phyloP scores from a whole-genome alignment of 495 filamentous ascomycete species.

The Podospora tetraspora region DNA sequence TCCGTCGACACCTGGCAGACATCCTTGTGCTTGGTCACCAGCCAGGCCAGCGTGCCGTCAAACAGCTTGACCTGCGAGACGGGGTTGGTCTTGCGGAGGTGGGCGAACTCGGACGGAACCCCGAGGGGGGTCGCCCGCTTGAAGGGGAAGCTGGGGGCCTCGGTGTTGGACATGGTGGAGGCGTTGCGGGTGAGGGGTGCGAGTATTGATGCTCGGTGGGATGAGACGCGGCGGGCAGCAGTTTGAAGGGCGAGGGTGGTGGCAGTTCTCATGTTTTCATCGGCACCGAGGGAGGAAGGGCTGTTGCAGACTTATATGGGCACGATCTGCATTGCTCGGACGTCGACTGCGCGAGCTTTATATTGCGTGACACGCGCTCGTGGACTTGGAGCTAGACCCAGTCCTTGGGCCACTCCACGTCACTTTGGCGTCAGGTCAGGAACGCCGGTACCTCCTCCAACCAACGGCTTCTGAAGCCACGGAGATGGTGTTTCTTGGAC shows the following conservation, averaged over 20 bases:
- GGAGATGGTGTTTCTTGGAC: background rate
- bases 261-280: background rate
- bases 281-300: background rate
- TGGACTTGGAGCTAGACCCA: too few species aligned
- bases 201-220: background rate
- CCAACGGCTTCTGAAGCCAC: too few species aligned
- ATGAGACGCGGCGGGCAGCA: background rate
- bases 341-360: background rate
- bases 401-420: background rate
- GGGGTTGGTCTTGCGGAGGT: slow-evolving; percentile 35
- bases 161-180: slow-evolving; percentile 16
- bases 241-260: background rate
- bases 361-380: background rate
- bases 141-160: slow-evolving; percentile 37
- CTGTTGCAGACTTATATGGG: background rate
- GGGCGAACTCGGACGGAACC: slow-evolving; percentile 39
- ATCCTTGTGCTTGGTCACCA: slow-evolving; percentile 43
- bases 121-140: slow-evolving; percentile 34
- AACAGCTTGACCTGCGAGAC: slow-evolving; percentile 42
- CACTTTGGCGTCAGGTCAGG: background rate
- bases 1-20: slow-evolving; percentile 40
- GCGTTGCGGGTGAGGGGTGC: background rate
- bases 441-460: background rate
- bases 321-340: background rate
- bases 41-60: slow-evolving; percentile 40